Evolutionary conservation across 495 filamentous ascomycete genomes (phyloP).

Genomic region (Cetradonia linearis): DNA sequence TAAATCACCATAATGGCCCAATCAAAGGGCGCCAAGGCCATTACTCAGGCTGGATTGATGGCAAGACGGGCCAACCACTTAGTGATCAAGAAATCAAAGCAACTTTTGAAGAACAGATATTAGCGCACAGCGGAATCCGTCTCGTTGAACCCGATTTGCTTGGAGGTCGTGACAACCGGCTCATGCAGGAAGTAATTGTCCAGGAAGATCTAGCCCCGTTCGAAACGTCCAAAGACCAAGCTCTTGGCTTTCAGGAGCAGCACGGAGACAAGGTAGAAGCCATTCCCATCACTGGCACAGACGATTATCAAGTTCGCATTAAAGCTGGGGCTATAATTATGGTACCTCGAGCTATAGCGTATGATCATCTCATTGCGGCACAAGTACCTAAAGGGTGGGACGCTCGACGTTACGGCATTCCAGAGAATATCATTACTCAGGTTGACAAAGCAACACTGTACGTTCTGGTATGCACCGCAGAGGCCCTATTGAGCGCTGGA

Average conservation of each 20-base stretch:
- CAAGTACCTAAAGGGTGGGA: conserved; percentile 25
- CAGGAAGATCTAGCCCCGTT: conserved; percentile 18
- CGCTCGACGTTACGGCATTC: conserved; percentile 22
- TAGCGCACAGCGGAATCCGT: conserved; percentile 18
- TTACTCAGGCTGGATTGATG: conserved; percentile 24
- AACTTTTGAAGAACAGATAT: neutral
- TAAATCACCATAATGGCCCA: conserved; percentile 26
- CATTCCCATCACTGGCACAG: neutral
- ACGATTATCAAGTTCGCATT: conserved; percentile 13
- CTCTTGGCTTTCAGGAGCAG: conserved; percentile 12
- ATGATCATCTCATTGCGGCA: conserved; percentile 19
- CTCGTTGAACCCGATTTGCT: conserved; percentile 10
- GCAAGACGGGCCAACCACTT: conserved; percentile 17
- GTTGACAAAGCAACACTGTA: conserved; percentile 23
- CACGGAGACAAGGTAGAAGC: conserved; percentile 24
- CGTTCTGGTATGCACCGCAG: conserved; percentile 10
- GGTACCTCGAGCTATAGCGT: conserved; percentile 19
- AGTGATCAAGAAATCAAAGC: conserved; percentile 12
- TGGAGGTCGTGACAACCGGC: conserved; percentile 6
- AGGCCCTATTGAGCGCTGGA: conserved; percentile 23
- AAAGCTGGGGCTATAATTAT: conserved; percentile 19
- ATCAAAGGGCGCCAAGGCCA: too few species aligned
- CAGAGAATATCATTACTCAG: conserved; percentile 21
- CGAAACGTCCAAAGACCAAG: conserved; percentile 9
- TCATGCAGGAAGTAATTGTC: conserved; percentile 20